These are phyloP conservation scores for Diospyros lotus DNA, from an alignment of 148 eudicot genomes.

Conservation along the genomic window DNA sequence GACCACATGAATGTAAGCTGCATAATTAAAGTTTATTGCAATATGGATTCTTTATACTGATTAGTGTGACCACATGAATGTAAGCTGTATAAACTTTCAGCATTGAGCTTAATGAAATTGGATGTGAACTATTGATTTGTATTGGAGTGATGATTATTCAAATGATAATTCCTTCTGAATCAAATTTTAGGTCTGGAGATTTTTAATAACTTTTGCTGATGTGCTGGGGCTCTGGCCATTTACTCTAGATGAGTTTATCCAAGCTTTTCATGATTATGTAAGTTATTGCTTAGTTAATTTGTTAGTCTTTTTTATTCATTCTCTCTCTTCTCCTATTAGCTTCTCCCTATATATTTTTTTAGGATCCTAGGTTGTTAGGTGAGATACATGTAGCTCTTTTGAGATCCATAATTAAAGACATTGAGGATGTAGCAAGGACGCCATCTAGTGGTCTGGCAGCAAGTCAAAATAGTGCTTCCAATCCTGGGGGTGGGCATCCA, in stretches of 20 bases:
- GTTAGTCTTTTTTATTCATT: background rate
- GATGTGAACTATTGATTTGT: no score
- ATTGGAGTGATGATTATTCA: background rate
- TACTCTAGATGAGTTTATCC: slow-evolving; percentile 88
- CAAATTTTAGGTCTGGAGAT: slow-evolving; percentile 74
- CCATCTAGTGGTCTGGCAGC: slow-evolving; percentile 57
- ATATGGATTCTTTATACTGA: no score
- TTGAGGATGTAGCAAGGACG: slow-evolving; percentile 90
- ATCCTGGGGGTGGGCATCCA: slow-evolving; percentile 89
- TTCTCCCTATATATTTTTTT: slow-evolving; percentile 7
- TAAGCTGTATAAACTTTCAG: no score
- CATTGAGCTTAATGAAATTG: no score
- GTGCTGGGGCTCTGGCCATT: slow-evolving; percentile 94
- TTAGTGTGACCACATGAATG: no score
- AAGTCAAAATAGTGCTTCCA: slow-evolving; percentile 50
- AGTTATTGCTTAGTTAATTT: slow-evolving; percentile 19
- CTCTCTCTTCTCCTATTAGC: background rate
- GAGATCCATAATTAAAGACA: slow-evolving; percentile 68
- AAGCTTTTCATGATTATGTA: slow-evolving; percentile 92
- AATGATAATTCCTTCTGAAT: slow-evolving; percentile 15
- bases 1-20: no score
- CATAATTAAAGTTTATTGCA: no score
- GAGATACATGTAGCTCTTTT: slow-evolving; percentile 84
- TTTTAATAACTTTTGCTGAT: slow-evolving; percentile 78
- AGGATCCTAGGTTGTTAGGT: slow-evolving; percentile 83